phyloP scores from a whole-genome alignment of 805 yeast species.

The Wickerhamiella spandovensis region DNA sequence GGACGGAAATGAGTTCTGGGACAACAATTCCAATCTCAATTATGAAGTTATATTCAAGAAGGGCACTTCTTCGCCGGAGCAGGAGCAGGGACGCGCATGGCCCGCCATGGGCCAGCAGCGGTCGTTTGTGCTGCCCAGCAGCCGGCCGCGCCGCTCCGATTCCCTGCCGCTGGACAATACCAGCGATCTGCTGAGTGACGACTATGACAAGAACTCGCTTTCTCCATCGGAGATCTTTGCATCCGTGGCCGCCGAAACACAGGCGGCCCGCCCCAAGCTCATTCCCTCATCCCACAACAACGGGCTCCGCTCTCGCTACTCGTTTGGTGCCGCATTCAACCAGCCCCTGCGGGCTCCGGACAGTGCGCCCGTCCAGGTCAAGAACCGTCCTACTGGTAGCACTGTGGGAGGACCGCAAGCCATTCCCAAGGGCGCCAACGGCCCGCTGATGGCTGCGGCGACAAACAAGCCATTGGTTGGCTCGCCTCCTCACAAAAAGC shows the following conservation, averaged over 20 bases:
- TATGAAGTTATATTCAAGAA: slow-evolving; percentile 38
- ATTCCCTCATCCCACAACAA: background rate
- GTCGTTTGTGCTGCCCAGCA: background rate
- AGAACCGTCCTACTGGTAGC: background rate
- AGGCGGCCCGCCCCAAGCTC: slow-evolving; percentile 1
- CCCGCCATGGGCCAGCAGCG: background rate
- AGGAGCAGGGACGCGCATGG: background rate
- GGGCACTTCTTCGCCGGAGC: slow-evolving; percentile 9
- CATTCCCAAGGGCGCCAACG: background rate
- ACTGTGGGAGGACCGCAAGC: background rate
- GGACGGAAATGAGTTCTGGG: slow-evolving; percentile 53
- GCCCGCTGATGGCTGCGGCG: background rate
- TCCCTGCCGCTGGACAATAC: background rate
- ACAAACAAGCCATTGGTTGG: background rate
- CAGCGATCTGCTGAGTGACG: background rate
- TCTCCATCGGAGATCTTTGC: slow-evolving; percentile 2
- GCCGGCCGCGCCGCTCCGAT: background rate
- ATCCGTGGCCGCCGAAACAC: slow-evolving; percentile 5
- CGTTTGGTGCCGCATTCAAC: slow-evolving; percentile 20
- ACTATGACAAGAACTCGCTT: background rate
- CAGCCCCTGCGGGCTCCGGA: slow-evolving; percentile 3
- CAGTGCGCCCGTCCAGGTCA: background rate
- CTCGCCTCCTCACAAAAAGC: background rate
- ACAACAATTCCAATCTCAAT: slow-evolving; percentile 50
- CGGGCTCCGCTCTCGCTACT: slow-evolving; percentile 19